Evolutionary conservation across 176 grass and related monocot genomes (phyloP).

Genomic region (Musa troglodytarum): DNA sequence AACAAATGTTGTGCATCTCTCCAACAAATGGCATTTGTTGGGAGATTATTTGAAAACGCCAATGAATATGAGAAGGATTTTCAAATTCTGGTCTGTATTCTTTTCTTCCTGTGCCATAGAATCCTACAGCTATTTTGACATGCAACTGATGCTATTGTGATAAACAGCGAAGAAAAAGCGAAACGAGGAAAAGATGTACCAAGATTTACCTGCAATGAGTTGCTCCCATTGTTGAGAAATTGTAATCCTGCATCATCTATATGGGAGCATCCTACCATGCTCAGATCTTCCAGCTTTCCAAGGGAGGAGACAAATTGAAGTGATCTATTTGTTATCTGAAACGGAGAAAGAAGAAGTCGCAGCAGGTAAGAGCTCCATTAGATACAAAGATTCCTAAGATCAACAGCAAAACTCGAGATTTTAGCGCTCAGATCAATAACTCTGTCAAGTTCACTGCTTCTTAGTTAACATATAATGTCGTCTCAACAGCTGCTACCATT

Average conservation of each 20-base stretch:
- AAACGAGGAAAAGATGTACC: not conserved
- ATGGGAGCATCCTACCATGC: slow-evolving; percentile 67
- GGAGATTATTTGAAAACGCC: no score
- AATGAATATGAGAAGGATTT: no score
- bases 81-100: no score
- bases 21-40: no score
- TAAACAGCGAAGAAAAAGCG: not conserved
- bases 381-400: slow-evolving; percentile 2
- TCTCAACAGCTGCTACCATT: no score
- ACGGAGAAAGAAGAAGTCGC: not conserved
- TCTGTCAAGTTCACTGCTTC: no score
- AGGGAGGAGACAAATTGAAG: slow-evolving; percentile 81
- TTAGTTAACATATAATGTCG: no score
- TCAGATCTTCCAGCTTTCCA: slow-evolving; percentile 65
- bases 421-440: no score
- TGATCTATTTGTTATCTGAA: slow-evolving; percentile 67
- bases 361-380: slow-evolving; percentile 1
- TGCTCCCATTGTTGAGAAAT: slow-evolving; percentile 55
- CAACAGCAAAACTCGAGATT: not conserved
- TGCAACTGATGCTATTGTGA: not conserved
- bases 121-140: no score
- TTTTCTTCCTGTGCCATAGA: no score
- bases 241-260: slow-evolving; percentile 79
- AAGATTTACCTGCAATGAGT: slow-evolving; percentile 57
- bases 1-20: no score